Percentiles rank a stretch among this genome's conserved stretches.
These are phyloP conservation scores for Epichloe bromicola DNA, from an alignment of 2,329 filamentous ascomycete genomes.

Conservation along the genomic window DNA sequence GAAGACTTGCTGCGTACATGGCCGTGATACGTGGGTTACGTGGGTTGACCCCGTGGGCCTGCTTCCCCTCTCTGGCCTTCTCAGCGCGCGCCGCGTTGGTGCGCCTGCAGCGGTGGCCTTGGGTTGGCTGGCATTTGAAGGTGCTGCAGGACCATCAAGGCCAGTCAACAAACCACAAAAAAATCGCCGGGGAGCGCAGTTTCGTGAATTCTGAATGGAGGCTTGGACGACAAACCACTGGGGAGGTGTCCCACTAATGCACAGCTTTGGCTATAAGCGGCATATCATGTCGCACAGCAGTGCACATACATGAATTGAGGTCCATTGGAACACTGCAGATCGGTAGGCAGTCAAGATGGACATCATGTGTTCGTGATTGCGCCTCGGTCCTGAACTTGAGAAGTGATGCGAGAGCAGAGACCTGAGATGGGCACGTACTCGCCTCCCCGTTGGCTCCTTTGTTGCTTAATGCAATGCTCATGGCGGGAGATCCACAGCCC, in stretches of 20 bases:
- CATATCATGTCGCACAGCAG: not conserved
- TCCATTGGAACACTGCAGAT: not conserved
- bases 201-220: not conserved
- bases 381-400: not conserved
- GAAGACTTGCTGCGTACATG: not conserved
- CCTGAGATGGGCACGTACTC: not conserved
- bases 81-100: slow-evolving; percentile 4
- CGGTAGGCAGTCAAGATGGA: not conserved
- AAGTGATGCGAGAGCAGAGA: not conserved
- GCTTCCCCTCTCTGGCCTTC: slow-evolving; percentile 5
- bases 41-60: slow-evolving; percentile 4
- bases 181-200: too few relatives aligned
- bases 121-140: slow-evolving; percentile 6
- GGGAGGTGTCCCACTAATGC: not conserved
- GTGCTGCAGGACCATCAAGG: slow-evolving; percentile 6
- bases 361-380: not conserved
- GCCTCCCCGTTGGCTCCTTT: slow-evolving; percentile 1
- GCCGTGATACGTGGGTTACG: slow-evolving; percentile 5
- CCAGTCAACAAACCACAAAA: too few relatives aligned
- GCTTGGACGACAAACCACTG: not conserved
- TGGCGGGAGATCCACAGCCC: slow-evolving; percentile 4
- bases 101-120: slow-evolving; percentile 1
- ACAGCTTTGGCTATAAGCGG: not conserved
- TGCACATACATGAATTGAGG: not conserved
- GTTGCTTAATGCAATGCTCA: too few relatives aligned